Conservation (phyloP, 2,329 filamentous ascomycete genomes). For the Fusarium albosuccineum region DNA sequence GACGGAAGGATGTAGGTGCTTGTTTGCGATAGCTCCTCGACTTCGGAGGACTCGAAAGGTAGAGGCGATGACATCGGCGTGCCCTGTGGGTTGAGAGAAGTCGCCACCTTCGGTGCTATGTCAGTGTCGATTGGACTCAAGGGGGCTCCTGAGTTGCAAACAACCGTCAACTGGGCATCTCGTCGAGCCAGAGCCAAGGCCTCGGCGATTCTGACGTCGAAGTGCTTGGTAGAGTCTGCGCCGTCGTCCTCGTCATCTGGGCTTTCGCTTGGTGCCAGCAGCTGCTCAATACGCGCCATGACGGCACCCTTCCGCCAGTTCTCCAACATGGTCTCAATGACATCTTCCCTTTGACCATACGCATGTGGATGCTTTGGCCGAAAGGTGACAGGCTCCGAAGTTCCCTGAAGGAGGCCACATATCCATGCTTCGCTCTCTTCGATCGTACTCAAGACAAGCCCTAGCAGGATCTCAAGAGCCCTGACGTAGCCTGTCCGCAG, state of each 20-base stretch:
- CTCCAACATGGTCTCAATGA: conserved; percentile 4
- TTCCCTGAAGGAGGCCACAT: conserved; percentile 14
- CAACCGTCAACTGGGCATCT: no score
- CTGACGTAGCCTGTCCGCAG: conserved; percentile 31
- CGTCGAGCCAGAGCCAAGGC: not conserved
- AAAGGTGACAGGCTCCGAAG: not conserved
- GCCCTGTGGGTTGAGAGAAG: not conserved
- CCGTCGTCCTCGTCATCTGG: conserved; percentile 18
- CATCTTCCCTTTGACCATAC: not conserved
- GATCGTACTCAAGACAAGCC: conserved; percentile 14
- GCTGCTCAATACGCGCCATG: conserved; percentile 4
- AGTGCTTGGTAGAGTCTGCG: not conserved
- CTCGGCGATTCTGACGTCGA: conserved; percentile 10
- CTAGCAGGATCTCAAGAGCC: conserved; percentile 20
- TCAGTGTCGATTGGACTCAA: conserved; percentile 1
- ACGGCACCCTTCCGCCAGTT: conserved; percentile 14
- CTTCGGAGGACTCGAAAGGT: not conserved
- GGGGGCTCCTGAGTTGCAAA: no score
- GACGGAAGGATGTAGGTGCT: no score
- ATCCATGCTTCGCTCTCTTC: conserved; percentile 17
- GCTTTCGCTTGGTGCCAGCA: not conserved
- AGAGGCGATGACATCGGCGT: not conserved
- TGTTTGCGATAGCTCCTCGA: no score
- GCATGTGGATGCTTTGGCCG: not conserved
- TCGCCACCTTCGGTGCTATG: not conserved